These are phyloP conservation scores for Yamagishiella unicocca DNA, from an alignment of 139 green algal species.

Conservation along the genomic window DNA sequence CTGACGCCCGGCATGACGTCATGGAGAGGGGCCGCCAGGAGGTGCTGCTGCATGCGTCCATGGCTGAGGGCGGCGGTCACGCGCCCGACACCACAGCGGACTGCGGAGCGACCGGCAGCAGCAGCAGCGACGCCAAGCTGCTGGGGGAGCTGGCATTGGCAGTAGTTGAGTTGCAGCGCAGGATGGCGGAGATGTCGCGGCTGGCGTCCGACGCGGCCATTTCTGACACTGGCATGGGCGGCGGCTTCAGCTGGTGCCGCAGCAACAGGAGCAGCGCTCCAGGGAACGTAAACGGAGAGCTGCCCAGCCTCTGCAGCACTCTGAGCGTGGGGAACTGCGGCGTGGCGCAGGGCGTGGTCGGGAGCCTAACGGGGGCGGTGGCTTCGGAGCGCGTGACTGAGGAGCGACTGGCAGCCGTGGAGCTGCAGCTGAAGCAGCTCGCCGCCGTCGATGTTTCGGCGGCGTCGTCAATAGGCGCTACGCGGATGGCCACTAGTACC, in stretches of 20 bases:
- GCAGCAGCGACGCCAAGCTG: not conserved
- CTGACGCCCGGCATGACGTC: too few species aligned
- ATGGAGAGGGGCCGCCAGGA: too few species aligned
- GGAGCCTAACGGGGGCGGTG: not conserved
- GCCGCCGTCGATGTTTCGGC: not conserved
- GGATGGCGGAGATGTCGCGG: not conserved
- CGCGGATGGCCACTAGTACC: too few species aligned
- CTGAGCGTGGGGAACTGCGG: not conserved
- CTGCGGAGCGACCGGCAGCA: too few species aligned
- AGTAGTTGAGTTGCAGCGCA: conserved; percentile 1
- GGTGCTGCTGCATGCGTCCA: too few species aligned
- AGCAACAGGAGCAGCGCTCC: not conserved
- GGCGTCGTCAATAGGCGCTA: not conserved
- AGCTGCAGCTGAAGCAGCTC: conserved; percentile 2
- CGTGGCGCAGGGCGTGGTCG: not conserved
- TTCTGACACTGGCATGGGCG: not conserved
- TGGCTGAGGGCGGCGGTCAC: too few species aligned
- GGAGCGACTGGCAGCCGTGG: not conserved
- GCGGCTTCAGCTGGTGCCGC: conserved; percentile 5
- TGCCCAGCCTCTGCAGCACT: not conserved
- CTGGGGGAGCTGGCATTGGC: not conserved
- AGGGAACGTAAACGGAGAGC: not conserved
- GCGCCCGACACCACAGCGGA: too few species aligned
- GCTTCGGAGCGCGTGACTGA: not conserved
- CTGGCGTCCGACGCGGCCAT: not conserved